Conservation (phyloP, 306 rosid genomes). For the Trifolium dubium region DNA sequence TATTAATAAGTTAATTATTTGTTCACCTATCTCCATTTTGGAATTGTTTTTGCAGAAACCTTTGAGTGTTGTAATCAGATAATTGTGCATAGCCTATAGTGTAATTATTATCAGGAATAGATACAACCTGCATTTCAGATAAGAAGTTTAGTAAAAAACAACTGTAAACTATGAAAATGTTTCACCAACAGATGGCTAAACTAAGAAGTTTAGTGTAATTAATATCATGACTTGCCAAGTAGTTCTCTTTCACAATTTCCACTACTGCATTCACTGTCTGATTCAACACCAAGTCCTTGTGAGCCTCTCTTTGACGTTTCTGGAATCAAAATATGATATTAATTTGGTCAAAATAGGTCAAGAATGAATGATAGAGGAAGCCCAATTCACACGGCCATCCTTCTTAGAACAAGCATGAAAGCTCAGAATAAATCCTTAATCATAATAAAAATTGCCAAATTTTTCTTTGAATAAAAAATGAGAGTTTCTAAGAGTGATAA, state of each 20-base stretch:
- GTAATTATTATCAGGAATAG: conserved; percentile 73
- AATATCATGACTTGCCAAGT: conserved; percentile 69
- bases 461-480: neutral
- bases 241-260: conserved; percentile 85
- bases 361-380: conserved; percentile 12
- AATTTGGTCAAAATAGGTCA: conserved; percentile 36
- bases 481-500: conserved; percentile 18
- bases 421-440: neutral
- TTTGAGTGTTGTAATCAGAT: conserved; percentile 83
- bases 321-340: conserved; percentile 42
- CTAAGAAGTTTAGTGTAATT: too few species aligned
- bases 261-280: conserved; percentile 78
- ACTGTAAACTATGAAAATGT: neutral
- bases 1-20: conserved; percentile 18
- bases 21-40: conserved; percentile 80
- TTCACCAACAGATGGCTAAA: conserved; percentile 28
- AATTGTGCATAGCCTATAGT: conserved; percentile 75
- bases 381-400: neutral
- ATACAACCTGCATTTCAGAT: conserved; percentile 64
- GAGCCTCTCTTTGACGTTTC: conserved; percentile 78
- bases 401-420: conserved; percentile 24
- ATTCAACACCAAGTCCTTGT: conserved; percentile 59
- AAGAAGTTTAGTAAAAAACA: conserved; percentile 35
- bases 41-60: conserved; percentile 61
- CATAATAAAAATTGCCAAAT: neutral